Evolutionary conservation across 768 basidiomycete species (phyloP).

Genomic region (Hygrocybe coccinea): DNA sequence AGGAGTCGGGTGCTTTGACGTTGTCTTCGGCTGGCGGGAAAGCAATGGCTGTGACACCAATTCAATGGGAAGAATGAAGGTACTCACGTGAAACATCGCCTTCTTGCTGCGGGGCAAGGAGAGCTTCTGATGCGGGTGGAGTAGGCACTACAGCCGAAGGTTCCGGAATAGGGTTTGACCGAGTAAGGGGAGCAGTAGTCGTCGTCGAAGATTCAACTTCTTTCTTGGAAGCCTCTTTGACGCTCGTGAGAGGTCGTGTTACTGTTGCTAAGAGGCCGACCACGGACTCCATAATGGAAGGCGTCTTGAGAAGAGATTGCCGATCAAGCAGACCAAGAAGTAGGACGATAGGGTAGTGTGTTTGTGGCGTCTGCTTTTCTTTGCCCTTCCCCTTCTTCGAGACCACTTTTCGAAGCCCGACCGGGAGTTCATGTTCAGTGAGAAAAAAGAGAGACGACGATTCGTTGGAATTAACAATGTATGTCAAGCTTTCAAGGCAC

Average conservation of each 20-base stretch:
- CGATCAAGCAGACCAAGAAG: conserved; percentile 85
- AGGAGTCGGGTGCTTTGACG: conserved; percentile 18
- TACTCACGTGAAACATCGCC: not conserved
- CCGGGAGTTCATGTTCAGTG: conserved; percentile 86
- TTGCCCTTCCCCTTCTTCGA: conserved; percentile 94
- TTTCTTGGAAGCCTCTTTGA: conserved; percentile 49
- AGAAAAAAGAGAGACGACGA: conserved; percentile 88
- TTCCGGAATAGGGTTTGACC: not conserved
- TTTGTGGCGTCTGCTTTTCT: conserved; percentile 75
- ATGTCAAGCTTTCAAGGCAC: conserved; percentile 85
- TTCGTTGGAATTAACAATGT: conserved; percentile 83
- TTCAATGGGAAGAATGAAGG: not conserved
- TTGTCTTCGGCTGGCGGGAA: conserved; percentile 6
- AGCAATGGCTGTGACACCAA: not conserved
- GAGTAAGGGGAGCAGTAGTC: conserved; percentile 16
- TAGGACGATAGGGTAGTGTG: conserved; percentile 87
- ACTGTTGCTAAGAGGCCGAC: conserved; percentile 84
- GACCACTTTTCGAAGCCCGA: conserved; percentile 61
- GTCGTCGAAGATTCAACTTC: conserved; percentile 16
- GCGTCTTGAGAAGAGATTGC: conserved; percentile 77
- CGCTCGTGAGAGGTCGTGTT: conserved; percentile 70
- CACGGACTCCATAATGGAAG: conserved; percentile 89
- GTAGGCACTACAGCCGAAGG: not conserved
- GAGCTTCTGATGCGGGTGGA: not conserved
- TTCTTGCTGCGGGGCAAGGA: not conserved